Evolutionary conservation across 495 filamentous ascomycete genomes (phyloP).

Genomic region (Glutinoglossum americanum): DNA sequence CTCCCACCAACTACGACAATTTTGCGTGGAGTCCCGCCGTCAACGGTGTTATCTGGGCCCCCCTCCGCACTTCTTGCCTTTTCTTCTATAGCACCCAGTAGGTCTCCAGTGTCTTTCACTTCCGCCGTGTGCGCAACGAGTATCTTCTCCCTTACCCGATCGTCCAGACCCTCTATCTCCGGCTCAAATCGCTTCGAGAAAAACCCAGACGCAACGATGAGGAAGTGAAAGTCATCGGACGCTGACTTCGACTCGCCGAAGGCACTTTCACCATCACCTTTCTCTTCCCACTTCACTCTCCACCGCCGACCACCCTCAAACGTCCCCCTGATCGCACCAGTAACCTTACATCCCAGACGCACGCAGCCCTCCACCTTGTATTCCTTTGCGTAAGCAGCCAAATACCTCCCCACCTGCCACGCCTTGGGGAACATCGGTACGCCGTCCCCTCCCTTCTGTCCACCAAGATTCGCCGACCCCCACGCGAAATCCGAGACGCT

Average conservation of each 20-base stretch:
- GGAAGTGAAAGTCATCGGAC: conserved; percentile 35
- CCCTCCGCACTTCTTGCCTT: conserved; percentile 4
- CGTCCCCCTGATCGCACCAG: conserved; percentile 19
- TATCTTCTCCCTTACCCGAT: conserved; percentile 11
- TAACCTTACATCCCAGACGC: conserved; percentile 30
- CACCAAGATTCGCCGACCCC: conserved; percentile 19
- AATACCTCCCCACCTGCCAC: conserved; percentile 53
- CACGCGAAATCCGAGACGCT: conserved; percentile 63
- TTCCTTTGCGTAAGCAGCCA: conserved; percentile 34
- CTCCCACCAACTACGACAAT: conserved; percentile 65
- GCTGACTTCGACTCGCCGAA: neutral
- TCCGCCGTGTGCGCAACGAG: conserved; percentile 37
- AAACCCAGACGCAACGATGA: conserved; percentile 57
- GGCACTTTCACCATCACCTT: neutral
- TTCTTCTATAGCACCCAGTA: conserved; percentile 9
- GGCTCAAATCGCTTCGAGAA: conserved; percentile 43
- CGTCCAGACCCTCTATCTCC: conserved; percentile 18
- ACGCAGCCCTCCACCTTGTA: conserved; percentile 32
- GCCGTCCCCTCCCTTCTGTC: conserved; percentile 10
- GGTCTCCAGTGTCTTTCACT: conserved; percentile 14
- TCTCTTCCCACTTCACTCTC: conserved; percentile 26
- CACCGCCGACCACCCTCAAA: conserved; percentile 19
- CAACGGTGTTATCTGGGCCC: conserved; percentile 7
- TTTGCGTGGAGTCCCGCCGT: conserved; percentile 16
- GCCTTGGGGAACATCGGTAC: conserved; percentile 48